Conservation (phyloP, 1,284 basidiomycete genomes). For the Salmacisia buchloeana region DNA sequence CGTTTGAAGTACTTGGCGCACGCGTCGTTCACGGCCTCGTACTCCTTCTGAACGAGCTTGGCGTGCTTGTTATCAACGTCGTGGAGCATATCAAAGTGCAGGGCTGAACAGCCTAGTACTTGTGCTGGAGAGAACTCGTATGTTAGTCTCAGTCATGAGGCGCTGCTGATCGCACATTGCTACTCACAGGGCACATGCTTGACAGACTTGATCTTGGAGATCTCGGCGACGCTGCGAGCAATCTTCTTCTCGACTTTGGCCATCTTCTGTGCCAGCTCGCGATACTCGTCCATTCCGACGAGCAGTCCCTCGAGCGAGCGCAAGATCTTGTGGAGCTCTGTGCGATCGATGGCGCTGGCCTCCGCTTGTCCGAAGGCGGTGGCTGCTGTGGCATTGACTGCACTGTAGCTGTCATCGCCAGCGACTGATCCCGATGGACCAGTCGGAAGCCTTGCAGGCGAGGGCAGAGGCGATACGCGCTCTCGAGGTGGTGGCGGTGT, state of each 20-base stretch:
- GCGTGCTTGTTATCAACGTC: slow-evolving; percentile 40
- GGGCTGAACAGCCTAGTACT: slow-evolving; percentile 29
- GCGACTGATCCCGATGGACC: background rate
- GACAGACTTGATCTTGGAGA: slow-evolving; percentile 36
- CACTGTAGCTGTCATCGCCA: background rate
- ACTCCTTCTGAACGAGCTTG: slow-evolving; percentile 43
- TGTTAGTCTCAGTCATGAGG: too few species aligned
- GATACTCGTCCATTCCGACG: slow-evolving; percentile 46
- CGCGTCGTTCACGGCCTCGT: slow-evolving; percentile 45
- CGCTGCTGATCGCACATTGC: background rate
- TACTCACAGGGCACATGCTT: slow-evolving; percentile 27
- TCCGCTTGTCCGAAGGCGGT: background rate
- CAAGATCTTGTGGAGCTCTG: slow-evolving; percentile 44
- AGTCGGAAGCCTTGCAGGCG: background rate
- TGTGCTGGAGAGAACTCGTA: slow-evolving; percentile 18
- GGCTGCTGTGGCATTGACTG: too few species aligned
- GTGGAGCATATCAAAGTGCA: slow-evolving; percentile 36
- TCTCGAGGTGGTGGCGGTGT: background rate
- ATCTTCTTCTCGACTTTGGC: slow-evolving; percentile 46
- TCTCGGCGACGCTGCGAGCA: slow-evolving; percentile 32
- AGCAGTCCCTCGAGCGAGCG: slow-evolving; percentile 42
- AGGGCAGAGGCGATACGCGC: background rate
- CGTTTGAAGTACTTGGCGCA: slow-evolving; percentile 46
- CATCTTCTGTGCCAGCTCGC: slow-evolving; percentile 33
- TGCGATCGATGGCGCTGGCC: slow-evolving; percentile 26